phyloP scores from a whole-genome alignment of 352 stramenopile genomes.

The Phytophthora colocasiae region DNA sequence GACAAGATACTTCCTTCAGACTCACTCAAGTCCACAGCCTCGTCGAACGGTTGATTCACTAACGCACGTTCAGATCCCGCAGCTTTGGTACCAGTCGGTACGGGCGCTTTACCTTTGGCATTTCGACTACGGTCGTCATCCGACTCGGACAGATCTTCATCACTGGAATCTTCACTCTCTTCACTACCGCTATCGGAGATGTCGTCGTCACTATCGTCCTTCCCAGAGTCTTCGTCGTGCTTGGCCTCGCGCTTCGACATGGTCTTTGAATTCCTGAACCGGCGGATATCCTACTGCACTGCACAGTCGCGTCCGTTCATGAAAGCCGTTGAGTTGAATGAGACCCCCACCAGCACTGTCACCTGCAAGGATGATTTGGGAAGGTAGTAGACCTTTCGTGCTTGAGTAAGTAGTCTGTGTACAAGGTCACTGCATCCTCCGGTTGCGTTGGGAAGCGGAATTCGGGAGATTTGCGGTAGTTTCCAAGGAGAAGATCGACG shows the following conservation, averaged over 20 bases:
- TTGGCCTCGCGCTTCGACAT: conserved; percentile 78
- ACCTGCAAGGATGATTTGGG: too few relatives aligned
- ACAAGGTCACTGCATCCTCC: conserved; percentile 35
- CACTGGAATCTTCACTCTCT: conserved; percentile 54
- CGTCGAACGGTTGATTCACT: conserved; percentile 88
- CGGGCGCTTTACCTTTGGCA: conserved; percentile 17
- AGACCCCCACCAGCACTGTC: too few relatives aligned
- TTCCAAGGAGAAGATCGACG: conserved; percentile 52
- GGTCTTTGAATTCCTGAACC: background rate
- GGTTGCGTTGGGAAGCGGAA: conserved; percentile 31
- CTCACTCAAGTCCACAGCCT: conserved; percentile 88
- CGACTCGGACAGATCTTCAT: conserved; percentile 82
- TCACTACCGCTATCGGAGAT: conserved; percentile 54
- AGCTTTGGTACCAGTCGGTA: conserved; percentile 13
- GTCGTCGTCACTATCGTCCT: conserved; percentile 62
- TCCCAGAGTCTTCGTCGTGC: conserved; percentile 50
- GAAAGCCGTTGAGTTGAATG: conserved; percentile 1
- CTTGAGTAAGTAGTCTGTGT: too few relatives aligned
- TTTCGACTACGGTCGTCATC: conserved; percentile 53
- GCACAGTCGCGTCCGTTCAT: conserved; percentile 32
- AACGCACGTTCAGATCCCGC: conserved; percentile 58
- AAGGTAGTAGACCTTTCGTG: too few relatives aligned
- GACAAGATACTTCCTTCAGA: conserved; percentile 69
- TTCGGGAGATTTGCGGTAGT: conserved; percentile 64
- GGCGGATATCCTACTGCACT: conserved; percentile 23